A percentile compares a stretch with the other conserved stretches of the same genome.
phyloP scores from a whole-genome alignment of 176 grass and related monocot species.

The Hyparrhenia diplandra region DNA sequence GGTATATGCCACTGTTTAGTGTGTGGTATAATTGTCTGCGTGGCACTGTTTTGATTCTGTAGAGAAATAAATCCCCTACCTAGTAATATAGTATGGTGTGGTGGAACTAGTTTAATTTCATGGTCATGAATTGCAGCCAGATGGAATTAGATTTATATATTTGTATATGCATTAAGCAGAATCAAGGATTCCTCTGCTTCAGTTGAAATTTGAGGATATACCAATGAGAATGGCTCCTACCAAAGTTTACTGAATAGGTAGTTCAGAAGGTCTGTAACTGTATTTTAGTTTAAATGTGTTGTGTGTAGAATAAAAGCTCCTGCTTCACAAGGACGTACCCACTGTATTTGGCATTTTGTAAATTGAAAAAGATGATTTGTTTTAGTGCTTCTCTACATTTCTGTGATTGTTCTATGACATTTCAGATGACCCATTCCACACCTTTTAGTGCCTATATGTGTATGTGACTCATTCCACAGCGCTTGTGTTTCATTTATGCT shows the following conservation, averaged over 20 bases:
- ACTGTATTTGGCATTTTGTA: background rate
- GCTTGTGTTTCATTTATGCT: background rate
- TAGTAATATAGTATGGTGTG: background rate
- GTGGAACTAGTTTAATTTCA: background rate
- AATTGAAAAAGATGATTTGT: background rate
- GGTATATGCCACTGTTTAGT: too few species aligned
- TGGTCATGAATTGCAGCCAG: background rate
- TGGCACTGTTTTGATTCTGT: too few species aligned
- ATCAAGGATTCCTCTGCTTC: background rate
- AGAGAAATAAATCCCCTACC: too few species aligned
- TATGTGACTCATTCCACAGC: background rate
- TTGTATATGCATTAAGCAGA: background rate
- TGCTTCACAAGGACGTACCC: background rate
- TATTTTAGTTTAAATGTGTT: background rate
- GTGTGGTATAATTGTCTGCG: too few species aligned
- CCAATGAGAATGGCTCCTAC: too few species aligned
- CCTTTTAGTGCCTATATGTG: too few species aligned
- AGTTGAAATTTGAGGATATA: too few species aligned
- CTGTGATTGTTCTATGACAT: background rate
- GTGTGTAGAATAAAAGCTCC: background rate
- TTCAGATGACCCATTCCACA: background rate
- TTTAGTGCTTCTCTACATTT: background rate
- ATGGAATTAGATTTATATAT: background rate
- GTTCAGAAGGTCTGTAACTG: background rate
- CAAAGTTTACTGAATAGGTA: too few species aligned